A percentile compares a stretch with the other conserved stretches of the same genome.
Evolutionary conservation across 2,329 filamentous ascomycete species (phyloP).

Genomic region (Colletotrichum limetticola): DNA sequence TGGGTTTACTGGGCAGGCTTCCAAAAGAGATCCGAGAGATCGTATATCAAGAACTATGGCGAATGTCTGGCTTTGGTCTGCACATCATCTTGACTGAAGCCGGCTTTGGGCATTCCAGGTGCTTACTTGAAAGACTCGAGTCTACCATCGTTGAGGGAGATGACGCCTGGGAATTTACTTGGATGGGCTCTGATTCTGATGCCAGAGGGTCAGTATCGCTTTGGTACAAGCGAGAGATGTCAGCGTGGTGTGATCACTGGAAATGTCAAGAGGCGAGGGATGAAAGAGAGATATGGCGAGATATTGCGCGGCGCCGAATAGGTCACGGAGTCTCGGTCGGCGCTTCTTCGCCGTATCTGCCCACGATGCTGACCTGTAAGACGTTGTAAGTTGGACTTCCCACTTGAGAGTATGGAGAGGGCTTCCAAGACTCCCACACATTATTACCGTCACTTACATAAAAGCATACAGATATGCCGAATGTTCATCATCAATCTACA

Average conservation of each 20-base stretch:
- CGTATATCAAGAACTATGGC: conserved; percentile 27
- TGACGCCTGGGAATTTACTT: conserved; percentile 4
- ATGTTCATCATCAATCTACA: conserved; percentile 12
- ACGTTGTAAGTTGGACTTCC: conserved; percentile 5
- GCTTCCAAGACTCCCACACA: no score
- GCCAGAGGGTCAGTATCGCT: conserved; percentile 9
- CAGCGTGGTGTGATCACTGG: conserved; percentile 28
- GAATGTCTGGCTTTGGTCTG: conserved; percentile 9
- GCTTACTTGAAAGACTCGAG: neutral
- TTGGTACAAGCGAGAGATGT: conserved; percentile 28
- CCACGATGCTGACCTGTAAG: conserved; percentile 27
- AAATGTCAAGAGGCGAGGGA: conserved; percentile 26
- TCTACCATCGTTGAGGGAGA: neutral
- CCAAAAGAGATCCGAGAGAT: conserved; percentile 23
- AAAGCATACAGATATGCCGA: neutral
- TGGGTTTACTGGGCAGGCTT: conserved; percentile 10
- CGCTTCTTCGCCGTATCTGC: conserved; percentile 13
- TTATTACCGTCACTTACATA: neutral
- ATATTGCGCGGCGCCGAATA: neutral
- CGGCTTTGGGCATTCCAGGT: conserved; percentile 21
- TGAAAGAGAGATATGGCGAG: conserved; percentile 13
- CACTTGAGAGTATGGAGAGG: neutral
- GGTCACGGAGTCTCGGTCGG: neutral
- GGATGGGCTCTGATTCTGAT: conserved; percentile 23
- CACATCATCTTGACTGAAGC: conserved; percentile 17